These are phyloP conservation scores for Acanthamoeba castellanii DNA, from an alignment of 208 protist species.

Conservation along the genomic window DNA sequence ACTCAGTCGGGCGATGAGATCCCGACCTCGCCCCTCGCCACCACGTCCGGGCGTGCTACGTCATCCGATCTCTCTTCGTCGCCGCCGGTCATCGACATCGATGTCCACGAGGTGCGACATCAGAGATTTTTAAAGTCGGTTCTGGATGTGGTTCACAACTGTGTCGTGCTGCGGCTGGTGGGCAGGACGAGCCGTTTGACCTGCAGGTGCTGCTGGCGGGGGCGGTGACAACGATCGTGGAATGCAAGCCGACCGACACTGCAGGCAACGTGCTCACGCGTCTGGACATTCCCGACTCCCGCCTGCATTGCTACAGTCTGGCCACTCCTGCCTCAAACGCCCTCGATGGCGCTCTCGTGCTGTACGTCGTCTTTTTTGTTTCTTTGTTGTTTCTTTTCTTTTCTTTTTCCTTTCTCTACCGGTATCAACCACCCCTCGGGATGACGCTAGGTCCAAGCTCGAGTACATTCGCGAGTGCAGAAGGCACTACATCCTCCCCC, in stretches of 20 bases:
- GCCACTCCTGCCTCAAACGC: neutral
- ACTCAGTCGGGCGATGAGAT: neutral
- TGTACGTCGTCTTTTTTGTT: neutral
- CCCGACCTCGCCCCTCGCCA: neutral
- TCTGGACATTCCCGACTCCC: neutral
- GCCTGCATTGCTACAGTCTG: neutral
- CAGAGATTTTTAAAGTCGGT: neutral
- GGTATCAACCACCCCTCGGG: no score
- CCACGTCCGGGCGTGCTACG: neutral
- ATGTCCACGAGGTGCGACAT: neutral
- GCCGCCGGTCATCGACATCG: neutral
- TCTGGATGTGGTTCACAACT: neutral
- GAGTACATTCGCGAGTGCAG: slow-evolving; percentile 28
- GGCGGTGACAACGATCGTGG: neutral
- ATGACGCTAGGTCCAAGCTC: neutral
- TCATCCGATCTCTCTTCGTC: neutral
- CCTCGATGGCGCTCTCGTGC: neutral
- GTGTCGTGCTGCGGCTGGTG: neutral
- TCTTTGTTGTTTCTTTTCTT: neutral
- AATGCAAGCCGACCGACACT: neutral
- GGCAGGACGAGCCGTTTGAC: neutral
- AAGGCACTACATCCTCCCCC: neutral
- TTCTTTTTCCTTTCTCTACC: neutral
- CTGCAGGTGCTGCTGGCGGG: neutral
- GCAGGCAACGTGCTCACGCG: neutral